Evolutionary conservation across 805 yeast species (phyloP).

Genomic region (Ogataea degrootiae): DNA sequence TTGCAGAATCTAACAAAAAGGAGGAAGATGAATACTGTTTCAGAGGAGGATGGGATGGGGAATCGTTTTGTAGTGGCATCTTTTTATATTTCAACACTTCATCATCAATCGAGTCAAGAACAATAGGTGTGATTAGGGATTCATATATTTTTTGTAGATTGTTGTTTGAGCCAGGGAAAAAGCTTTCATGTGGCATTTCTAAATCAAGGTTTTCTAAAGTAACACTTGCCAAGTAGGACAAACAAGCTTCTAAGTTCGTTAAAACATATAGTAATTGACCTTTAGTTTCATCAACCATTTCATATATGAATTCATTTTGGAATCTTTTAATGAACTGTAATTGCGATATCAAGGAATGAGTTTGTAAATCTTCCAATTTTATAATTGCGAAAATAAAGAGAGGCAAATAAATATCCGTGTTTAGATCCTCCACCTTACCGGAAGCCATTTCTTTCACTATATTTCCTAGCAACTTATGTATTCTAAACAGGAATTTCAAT

Average conservation of each 20-base stretch:
- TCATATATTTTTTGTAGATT: conserved; percentile 1
- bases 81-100: conserved; percentile 16
- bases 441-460: conserved; percentile 19
- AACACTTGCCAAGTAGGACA: conserved; percentile 30
- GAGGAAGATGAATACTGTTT: conserved; percentile 3
- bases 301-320: conserved; percentile 26
- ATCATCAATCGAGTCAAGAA: conserved; percentile 25
- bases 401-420: conserved; percentile 33
- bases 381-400: conserved; percentile 30
- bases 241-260: conserved; percentile 34
- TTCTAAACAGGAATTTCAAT: conserved; percentile 25
- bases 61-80: neutral
- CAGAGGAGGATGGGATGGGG: neutral
- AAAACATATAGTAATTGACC: conserved; percentile 31
- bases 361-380: conserved; percentile 25
- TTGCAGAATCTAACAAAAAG: conserved; percentile 9
- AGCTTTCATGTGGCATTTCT: conserved; percentile 8
- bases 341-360: conserved; percentile 28
- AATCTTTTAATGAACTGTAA: conserved; percentile 31
- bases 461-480: conserved; percentile 26
- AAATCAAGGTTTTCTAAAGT: conserved; percentile 28
- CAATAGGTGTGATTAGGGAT: conserved; percentile 19
- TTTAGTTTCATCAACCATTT: conserved; percentile 23
- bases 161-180: conserved; percentile 1
- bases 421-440: conserved; percentile 9